Base-by-base conservation (phyloP, 1,284 basidiomycete genomes). In the Tylopilus sp. region DNA sequence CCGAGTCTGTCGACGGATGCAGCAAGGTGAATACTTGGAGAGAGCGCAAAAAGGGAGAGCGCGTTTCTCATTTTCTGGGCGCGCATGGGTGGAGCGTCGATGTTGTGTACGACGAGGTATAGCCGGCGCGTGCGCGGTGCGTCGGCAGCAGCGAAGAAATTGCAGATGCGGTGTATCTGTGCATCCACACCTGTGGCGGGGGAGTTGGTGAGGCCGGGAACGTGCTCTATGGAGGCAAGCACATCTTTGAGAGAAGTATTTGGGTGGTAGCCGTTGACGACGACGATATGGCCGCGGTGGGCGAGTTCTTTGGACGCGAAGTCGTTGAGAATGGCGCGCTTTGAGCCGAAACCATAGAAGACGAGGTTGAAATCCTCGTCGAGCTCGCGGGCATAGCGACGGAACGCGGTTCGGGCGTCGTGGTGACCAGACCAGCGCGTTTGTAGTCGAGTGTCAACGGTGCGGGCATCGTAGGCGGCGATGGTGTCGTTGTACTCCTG, bases 341-440 rank as follows among this genome's bases (percentile, higher is more conserved):
- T 98, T 22, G 90, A 94, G 2, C 94, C 94, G 62, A 85, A 83
- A 1, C 94, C 94, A 62, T 93, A 92, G 65, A 92, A 85, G 11
- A 94, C 69, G 48, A 97, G 72, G 67, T 91, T 93, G 77, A 94
- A 96, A 1, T 90, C 92, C 63, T 86, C 80, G 1, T 79, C 73
- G 22, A 97, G 78, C 68, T 96, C 91, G 52, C 76, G 74, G 29
- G 80, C 70, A 71, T 87, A 90, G 46, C 85, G 81, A 19, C 76
- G 73, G 64, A 87, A 89, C n/a, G 80, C 71, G 2, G 65, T 61
- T 26, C 65, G 67, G 46, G 72, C 68, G 20, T 70, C 66, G 7
- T 69, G 48, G 13, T 57, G 44, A 61, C 64, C 54, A 35, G 46
- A 35, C 75, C 63, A 75, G n/a, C 52, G 64, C 5, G 63, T 65